Conservation (phyloP, 768 basidiomycete species). For the Xerocomellus chrysenteron region DNA sequence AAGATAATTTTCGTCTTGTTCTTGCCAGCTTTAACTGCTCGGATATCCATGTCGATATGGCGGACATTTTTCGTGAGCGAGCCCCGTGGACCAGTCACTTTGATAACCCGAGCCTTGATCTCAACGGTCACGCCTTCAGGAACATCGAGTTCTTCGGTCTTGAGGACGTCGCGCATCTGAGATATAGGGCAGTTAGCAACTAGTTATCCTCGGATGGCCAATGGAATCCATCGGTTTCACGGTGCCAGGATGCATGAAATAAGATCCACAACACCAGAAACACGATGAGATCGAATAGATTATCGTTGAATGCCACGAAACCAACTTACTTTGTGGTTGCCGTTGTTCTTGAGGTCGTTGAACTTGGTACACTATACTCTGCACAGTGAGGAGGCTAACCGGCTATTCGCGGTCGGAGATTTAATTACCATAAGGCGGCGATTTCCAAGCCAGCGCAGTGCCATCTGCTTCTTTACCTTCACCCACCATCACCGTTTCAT, state of each 20-base stretch:
- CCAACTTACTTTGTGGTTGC: conserved; percentile 29
- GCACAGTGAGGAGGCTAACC: conserved; percentile 8
- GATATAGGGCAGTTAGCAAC: conserved; percentile 23
- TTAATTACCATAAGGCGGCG: conserved; percentile 28
- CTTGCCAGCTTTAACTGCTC: conserved; percentile 70
- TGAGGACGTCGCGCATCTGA: conserved; percentile 90
- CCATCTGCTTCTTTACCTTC: conserved; percentile 40
- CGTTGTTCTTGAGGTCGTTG: conserved; percentile 28
- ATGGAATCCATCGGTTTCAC: conserved; percentile 40
- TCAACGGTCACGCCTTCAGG: conserved; percentile 81
- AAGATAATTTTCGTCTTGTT: conserved; percentile 73
- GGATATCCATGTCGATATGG: conserved; percentile 93
- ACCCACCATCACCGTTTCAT: conserved; percentile 46
- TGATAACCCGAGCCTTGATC: conserved; percentile 90
- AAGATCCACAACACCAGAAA: neutral
- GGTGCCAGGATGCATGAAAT: neutral
- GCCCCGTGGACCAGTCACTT: conserved; percentile 90
- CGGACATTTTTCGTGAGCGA: conserved; percentile 89
- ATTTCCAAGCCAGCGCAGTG: conserved; percentile 25
- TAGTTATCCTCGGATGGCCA: conserved; percentile 29
- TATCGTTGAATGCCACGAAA: neutral
- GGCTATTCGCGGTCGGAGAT: conserved; percentile 38
- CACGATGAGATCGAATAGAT: neutral
- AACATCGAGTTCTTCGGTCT: conserved; percentile 90
- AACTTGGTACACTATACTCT: conserved; percentile 3